Evolutionary conservation across 2,329 filamentous ascomycete species (phyloP), one percentile per base, ranked within the genome.

Genomic region (Fusarium solani-melongenae): DNA sequence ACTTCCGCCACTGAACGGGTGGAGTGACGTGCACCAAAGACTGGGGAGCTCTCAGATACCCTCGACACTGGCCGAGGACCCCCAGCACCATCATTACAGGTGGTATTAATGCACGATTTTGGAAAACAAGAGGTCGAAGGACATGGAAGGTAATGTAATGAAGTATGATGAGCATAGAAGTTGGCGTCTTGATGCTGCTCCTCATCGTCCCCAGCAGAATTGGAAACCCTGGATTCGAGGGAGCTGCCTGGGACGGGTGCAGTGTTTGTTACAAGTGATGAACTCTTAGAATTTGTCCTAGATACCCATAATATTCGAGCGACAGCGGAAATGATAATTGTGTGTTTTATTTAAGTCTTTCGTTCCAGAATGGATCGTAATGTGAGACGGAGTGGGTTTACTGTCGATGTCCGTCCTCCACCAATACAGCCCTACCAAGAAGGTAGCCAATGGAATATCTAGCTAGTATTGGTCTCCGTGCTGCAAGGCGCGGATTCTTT

Each of bases 241-340:
- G 11, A 33, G 22, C 31, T 39, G 38, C 12, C 11, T 6, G 31
- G 24, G 24, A 56, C 36, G 44, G 56, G 36, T 44, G 29, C 44
- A 38, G n/a, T 46, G 17, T 49, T 41, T 66, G 62, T 62, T 62
- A 22, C 44, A 39, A 61, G 62, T 51, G 29, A 63, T 62, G 58
- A 53, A 51, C 46, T 68, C 38, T 49, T 49, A 56, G 14, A 36
- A 62, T 58, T 58, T 57, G 56, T 39, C 59, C 24, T 55, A 69
- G 64, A 70, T 72, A 74, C 67, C 71, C 66, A 57, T 53, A 59
- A 60, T 56, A 46, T 34, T 64, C 20, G 24, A 69, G 64, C 53
- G 51, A 67, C 46, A 56, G 41, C 58, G 59, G 64, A 57, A 59
- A 46, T 34, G 44, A 27, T 51, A 46, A 44, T 60, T 44, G 20